These are phyloP conservation scores for Aegilops longissima DNA, from an alignment of 176 grass and related monocot species.

Conservation along the genomic window DNA sequence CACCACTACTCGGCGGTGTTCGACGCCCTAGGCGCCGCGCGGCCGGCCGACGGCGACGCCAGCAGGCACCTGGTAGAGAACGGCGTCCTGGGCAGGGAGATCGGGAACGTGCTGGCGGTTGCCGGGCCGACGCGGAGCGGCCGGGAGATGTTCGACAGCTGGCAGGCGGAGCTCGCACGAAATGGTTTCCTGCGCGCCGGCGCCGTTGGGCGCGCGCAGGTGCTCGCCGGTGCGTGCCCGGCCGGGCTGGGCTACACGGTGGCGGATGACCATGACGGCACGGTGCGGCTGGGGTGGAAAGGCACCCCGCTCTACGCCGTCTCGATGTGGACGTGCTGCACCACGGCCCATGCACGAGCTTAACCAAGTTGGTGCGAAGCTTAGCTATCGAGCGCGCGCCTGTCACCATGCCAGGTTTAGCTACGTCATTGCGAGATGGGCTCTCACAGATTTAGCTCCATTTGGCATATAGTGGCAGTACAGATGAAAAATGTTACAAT, in stretches of 20 bases:
- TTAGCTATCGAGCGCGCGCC: background rate
- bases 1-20: conserved; percentile 63
- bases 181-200: conserved; percentile 42
- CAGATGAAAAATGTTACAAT: background rate
- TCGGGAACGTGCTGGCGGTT: conserved; percentile 49
- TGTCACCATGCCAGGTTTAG: background rate
- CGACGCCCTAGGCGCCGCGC: conserved; percentile 48
- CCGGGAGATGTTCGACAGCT: conserved; percentile 37
- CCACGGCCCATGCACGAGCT: conserved; percentile 12
- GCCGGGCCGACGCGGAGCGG: conserved; percentile 48
- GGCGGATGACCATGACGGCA: conserved; percentile 39
- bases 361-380: background rate
- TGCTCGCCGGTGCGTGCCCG: conserved; percentile 49
- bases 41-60: conserved; percentile 30
- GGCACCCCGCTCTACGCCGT: conserved; percentile 46
- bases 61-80: conserved; percentile 62
- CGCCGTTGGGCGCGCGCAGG: conserved; percentile 41
- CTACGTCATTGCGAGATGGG: conserved; percentile 14
- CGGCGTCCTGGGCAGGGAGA: conserved; percentile 46
- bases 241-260: conserved; percentile 48
- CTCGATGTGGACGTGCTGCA: conserved; percentile 44
- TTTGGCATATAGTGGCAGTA: background rate
- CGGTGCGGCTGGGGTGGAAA: conserved; percentile 66
- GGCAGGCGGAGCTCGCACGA: conserved; percentile 39
- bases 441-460: background rate